Evolutionary conservation across 805 yeast genomes (phyloP).

Genomic region (Lachancea sp.): DNA sequence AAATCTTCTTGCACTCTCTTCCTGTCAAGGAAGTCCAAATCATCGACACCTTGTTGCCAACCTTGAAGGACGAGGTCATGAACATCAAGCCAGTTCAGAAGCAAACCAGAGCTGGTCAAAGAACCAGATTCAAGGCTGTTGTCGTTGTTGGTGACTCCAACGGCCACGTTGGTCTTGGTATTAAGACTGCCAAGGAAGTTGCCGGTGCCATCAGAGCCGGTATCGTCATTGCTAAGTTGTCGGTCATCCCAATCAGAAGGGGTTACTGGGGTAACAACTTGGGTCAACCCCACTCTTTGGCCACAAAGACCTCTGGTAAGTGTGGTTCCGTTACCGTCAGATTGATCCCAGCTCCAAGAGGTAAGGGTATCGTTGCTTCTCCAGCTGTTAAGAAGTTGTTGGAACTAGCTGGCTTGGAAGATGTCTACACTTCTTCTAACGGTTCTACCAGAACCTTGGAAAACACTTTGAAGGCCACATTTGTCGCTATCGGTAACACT

Average conservation of each 20-base stretch:
- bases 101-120: constrained; percentile 99
- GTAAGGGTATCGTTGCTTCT: constrained; percentile 99
- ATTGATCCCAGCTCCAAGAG: constrained; percentile 99
- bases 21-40: constrained; percentile 99
- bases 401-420: constrained; percentile 99
- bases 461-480: constrained; percentile 99
- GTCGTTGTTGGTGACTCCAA: constrained; percentile 98
- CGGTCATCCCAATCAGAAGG: constrained; percentile 99
- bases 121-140: constrained; percentile 99
- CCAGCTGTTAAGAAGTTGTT: constrained; percentile 98
- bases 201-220: constrained; percentile 99
- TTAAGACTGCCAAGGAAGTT: constrained; percentile 99
- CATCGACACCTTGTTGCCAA: constrained; percentile 93
- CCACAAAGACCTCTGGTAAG: constrained; percentile 98
- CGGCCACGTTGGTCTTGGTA: constrained; percentile 99
- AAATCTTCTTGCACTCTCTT: constrained; percentile 97
- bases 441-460: constrained; percentile 99
- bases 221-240: constrained; percentile 96
- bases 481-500: constrained; percentile 99
- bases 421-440: constrained; percentile 96
- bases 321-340: constrained; percentile 99
- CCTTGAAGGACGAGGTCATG: constrained; percentile 97
- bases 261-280: constrained; percentile 99
- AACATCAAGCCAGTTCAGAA: constrained; percentile 99
- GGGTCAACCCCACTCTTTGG: constrained; percentile 99